A percentile compares a stretch with the other conserved stretches of the same genome.
These are phyloP conservation scores for Dovyalis caffra DNA, from an alignment of 345 rosid species.

Conservation along the genomic window DNA sequence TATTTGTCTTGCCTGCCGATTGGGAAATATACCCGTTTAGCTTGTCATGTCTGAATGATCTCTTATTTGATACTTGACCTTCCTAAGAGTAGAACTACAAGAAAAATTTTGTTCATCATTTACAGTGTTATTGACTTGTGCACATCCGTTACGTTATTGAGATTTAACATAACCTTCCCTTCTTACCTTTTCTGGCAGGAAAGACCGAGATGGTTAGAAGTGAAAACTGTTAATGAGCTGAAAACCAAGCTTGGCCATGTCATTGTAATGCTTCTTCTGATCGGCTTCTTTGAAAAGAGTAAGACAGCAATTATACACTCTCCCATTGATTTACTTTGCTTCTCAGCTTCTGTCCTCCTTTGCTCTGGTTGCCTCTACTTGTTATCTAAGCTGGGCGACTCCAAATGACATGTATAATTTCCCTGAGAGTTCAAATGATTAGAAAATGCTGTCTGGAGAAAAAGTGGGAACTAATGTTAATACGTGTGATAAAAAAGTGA, in stretches of 20 bases:
- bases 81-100: too few species aligned
- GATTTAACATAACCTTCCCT: too few species aligned
- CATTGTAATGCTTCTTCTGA: conserved; percentile 89
- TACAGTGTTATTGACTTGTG: too few species aligned
- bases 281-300: conserved; percentile 85
- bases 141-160: background rate
- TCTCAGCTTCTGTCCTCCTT: conserved; percentile 71
- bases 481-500: too few species aligned
- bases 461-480: too few species aligned
- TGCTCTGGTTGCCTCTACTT: conserved; percentile 80
- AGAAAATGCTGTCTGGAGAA: too few species aligned
- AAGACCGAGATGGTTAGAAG: conserved; percentile 81
- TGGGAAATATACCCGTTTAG: too few species aligned
- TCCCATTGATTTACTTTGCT: conserved; percentile 75
- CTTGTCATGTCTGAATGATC: too few species aligned
- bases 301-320: conserved; percentile 63
- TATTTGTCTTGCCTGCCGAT: too few species aligned
- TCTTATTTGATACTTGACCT: too few species aligned
- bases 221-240: conserved; percentile 72
- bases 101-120: too few species aligned
- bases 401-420: conserved; percentile 19
- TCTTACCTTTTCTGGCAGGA: conserved; percentile 39
- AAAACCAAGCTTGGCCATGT: conserved; percentile 92
- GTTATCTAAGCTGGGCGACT: conserved; percentile 66
- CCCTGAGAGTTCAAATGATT: too few species aligned